Percentiles rank a stretch among this genome's conserved stretches.
Conservation (phyloP, 176 grass and related monocot genomes). For the Paspalum vaginatum region DNA sequence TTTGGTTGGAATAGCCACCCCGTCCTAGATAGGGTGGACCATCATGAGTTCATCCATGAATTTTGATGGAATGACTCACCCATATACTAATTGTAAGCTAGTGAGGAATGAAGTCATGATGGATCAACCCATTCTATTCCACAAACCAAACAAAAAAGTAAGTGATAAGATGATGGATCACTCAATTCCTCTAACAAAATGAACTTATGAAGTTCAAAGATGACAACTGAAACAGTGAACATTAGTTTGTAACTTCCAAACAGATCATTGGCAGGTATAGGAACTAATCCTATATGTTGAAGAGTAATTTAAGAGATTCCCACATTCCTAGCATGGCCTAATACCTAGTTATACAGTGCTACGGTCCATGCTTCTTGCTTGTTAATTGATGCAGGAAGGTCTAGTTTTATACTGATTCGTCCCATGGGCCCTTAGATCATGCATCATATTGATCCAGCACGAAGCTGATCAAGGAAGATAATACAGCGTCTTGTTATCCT, state of each 20-base stretch:
- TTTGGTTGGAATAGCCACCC: too few relatives aligned
- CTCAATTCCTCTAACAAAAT: too few relatives aligned
- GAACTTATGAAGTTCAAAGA: not conserved
- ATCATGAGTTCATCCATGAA: too few relatives aligned
- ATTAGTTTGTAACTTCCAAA: slow-evolving; percentile 5
- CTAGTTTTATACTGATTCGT: not conserved
- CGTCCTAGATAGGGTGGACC: too few relatives aligned
- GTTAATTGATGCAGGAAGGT: slow-evolving; percentile 8
- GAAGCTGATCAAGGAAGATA: not conserved
- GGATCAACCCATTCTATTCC: too few relatives aligned
- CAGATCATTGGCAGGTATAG: slow-evolving; percentile 17
- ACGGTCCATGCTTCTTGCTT: not conserved
- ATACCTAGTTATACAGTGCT: slow-evolving; percentile 4
- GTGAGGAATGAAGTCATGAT: too few relatives aligned
- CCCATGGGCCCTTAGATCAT: not conserved
- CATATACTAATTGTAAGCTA: too few relatives aligned
- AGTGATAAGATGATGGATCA: too few relatives aligned
- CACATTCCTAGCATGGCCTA: not conserved
- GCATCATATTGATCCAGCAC: not conserved
- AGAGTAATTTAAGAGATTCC: slow-evolving; percentile 10
- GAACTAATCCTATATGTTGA: not conserved
- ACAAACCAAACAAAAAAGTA: too few relatives aligned
- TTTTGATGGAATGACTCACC: too few relatives aligned
- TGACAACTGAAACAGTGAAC: not conserved
- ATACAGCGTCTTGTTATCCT: not conserved